These are phyloP conservation scores for Nakaseomyces uthaithaninus DNA, from an alignment of 1,139 yeast genomes.

Conservation along the genomic window DNA sequence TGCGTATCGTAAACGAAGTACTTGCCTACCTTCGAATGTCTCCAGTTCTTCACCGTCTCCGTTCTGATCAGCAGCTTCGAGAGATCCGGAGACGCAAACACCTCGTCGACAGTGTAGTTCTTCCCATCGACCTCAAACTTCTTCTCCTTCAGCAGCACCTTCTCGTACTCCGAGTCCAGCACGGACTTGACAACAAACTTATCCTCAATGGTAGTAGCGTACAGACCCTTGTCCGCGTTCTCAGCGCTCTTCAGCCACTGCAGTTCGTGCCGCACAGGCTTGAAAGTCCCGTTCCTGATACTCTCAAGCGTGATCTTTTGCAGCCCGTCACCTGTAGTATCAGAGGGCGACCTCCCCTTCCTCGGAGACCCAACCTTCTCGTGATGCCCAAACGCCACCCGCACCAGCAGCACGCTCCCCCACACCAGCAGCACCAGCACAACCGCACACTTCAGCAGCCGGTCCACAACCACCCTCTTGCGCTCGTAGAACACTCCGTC, in stretches of 20 bases:
- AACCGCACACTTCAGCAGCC: slow-evolving; percentile 15
- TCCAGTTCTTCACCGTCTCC: slow-evolving; percentile 60
- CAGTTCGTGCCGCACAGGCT: slow-evolving; percentile 42
- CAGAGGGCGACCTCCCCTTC: slow-evolving; percentile 7
- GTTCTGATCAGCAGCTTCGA: slow-evolving; percentile 46
- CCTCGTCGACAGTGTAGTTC: slow-evolving; percentile 42
- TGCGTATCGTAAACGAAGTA: slow-evolving; percentile 57
- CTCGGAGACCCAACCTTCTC: not conserved
- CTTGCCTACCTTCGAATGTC: slow-evolving; percentile 67
- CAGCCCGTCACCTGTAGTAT: slow-evolving; percentile 18
- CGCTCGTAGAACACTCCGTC: slow-evolving; percentile 12
- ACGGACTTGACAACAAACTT: slow-evolving; percentile 33
- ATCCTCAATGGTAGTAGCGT: slow-evolving; percentile 28
- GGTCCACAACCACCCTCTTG: slow-evolving; percentile 12
- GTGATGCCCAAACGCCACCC: slow-evolving; percentile 8
- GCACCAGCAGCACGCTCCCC: slow-evolving; percentile 22
- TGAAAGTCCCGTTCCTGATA: slow-evolving; percentile 44
- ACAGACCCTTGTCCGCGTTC: slow-evolving; percentile 32
- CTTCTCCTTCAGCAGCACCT: slow-evolving; percentile 44
- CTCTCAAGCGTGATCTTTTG: slow-evolving; percentile 33
- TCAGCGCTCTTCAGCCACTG: slow-evolving; percentile 54
- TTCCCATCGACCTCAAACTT: slow-evolving; percentile 36
- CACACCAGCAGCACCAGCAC: slow-evolving; percentile 20
- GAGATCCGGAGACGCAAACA: slow-evolving; percentile 60
- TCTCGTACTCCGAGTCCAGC: slow-evolving; percentile 39